Evolutionary conservation across 768 basidiomycete genomes (phyloP).

Genomic region (Paxillus rubicundulus): DNA sequence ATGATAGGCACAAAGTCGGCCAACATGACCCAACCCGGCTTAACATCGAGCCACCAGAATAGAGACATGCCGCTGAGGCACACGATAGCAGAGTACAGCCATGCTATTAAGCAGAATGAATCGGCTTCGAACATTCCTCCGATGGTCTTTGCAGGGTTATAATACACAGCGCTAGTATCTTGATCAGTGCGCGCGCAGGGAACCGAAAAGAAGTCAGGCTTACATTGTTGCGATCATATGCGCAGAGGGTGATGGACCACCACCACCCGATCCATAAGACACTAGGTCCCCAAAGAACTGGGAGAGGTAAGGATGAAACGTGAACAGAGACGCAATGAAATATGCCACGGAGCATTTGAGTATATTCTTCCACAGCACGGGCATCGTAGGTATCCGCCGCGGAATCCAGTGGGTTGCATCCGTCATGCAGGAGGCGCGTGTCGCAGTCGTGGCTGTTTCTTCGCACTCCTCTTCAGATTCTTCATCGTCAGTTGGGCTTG

Average conservation of each 20-base stretch:
- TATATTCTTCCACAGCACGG: conserved; percentile 64
- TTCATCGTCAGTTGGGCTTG: conserved; percentile 7
- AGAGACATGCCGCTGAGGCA: conserved; percentile 74
- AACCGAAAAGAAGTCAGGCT: background rate
- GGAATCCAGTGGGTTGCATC: conserved; percentile 8
- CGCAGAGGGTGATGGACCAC: conserved; percentile 69
- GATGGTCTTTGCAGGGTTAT: conserved; percentile 89
- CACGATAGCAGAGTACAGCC: conserved; percentile 69
- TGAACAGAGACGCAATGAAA: conserved; percentile 87
- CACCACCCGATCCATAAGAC: conserved; percentile 44
- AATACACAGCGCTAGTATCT: conserved; percentile 68
- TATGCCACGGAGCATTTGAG: conserved; percentile 93
- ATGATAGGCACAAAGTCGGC: conserved; percentile 71
- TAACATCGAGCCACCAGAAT: conserved; percentile 76
- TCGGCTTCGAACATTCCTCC: conserved; percentile 94
- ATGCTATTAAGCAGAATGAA: conserved; percentile 68
- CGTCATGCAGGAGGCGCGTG: conserved; percentile 10
- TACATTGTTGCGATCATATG: conserved; percentile 95
- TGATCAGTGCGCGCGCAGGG: conserved; percentile 9
- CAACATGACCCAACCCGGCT: conserved; percentile 67
- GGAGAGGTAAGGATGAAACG: conserved; percentile 77
- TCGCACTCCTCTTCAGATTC: conserved; percentile 14
- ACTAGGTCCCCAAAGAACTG: conserved; percentile 62
- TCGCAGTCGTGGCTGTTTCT: conserved; percentile 3
- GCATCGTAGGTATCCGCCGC: conserved; percentile 36